Conservation (phyloP, 1,139 yeast species). For the Blastobotrys malaysiensis region DNA sequence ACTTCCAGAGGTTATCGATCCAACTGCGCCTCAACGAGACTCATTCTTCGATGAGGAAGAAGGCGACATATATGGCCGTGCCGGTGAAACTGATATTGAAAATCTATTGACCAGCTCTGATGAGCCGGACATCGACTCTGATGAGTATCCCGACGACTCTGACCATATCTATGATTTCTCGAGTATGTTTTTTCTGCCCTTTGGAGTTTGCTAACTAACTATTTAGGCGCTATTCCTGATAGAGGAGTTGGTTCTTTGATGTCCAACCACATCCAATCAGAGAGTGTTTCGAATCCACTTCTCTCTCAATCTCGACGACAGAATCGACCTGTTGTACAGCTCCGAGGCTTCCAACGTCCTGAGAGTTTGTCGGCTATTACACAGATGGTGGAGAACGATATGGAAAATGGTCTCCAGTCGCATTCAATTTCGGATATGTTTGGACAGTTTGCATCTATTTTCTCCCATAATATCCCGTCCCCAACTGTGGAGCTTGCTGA, state of each 20-base stretch:
- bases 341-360: conserved; percentile 5
- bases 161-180: not conserved
- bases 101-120: not conserved
- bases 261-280: conserved; percentile 9
- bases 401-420: conserved; percentile 1
- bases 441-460: conserved; percentile 15
- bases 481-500: not conserved
- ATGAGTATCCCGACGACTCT: not conserved
- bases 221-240: not conserved
- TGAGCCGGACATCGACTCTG: not conserved
- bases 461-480: not conserved
- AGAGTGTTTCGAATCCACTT: conserved; percentile 20
- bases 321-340: conserved; percentile 4
- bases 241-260: not conserved
- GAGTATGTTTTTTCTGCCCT: not conserved
- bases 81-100: not conserved
- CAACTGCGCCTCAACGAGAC: not conserved
- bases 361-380: conserved; percentile 12
- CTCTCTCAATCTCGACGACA: conserved; percentile 15
- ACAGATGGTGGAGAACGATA: conserved; percentile 12
- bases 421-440: conserved; percentile 14
- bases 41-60: conserved; percentile 13
- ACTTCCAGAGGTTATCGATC: not conserved
- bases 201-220: not conserved
- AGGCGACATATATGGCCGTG: conserved; percentile 14